Percentiles rank a stretch among this genome's conserved stretches.
These are phyloP conservation scores for Coelastrella sp. DNA, from an alignment of 139 green algal species.

Conservation along the genomic window DNA sequence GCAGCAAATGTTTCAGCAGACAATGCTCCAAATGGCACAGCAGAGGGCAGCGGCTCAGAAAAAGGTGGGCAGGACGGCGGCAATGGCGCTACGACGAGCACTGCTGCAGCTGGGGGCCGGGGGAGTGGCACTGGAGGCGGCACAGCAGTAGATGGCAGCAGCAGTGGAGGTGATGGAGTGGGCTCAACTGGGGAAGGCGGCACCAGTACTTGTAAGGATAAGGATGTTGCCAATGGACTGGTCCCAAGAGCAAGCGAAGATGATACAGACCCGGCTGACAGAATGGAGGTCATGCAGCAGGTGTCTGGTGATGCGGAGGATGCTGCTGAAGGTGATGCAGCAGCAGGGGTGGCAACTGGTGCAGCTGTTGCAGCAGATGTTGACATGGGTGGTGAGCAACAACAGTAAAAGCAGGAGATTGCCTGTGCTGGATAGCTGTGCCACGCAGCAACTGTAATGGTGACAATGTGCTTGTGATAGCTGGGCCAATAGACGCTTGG, in stretches of 20 bases:
- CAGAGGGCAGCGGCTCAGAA: background rate
- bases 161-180: background rate
- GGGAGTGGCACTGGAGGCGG: background rate
- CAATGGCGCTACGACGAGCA: background rate
- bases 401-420: background rate
- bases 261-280: background rate
- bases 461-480: too few species aligned
- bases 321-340: background rate
- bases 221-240: background rate
- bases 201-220: background rate
- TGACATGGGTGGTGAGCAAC: background rate
- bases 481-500: too few species aligned
- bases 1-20: background rate
- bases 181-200: background rate
- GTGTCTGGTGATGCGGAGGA: background rate
- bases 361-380: constrained; percentile 3
- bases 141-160: background rate
- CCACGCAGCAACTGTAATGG: too few species aligned
- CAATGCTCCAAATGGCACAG: background rate
- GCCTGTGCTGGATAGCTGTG: background rate
- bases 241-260: background rate
- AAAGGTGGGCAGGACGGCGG: background rate
- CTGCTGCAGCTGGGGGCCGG: background rate
- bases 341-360: background rate
- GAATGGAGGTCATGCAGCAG: background rate